Evolutionary conservation across 495 filamentous ascomycete species (phyloP).

Genomic region (Neurospora sp.): DNA sequence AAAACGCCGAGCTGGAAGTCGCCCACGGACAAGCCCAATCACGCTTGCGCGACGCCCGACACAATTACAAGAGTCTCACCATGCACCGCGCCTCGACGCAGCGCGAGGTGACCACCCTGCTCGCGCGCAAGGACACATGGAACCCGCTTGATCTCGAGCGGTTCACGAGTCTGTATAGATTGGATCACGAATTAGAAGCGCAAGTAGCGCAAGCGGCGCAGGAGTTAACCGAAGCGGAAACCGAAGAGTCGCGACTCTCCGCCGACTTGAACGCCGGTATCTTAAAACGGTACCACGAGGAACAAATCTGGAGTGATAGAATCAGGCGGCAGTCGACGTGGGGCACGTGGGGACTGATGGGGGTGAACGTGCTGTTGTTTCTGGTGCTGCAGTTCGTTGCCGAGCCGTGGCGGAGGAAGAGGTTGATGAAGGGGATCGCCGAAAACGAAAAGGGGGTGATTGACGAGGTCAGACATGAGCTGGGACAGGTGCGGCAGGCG

Average conservation of each 20-base stretch:
- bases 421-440: slow-evolving; percentile 71
- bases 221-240: slow-evolving; percentile 61
- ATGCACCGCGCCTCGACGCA: slow-evolving; percentile 73
- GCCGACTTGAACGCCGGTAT: slow-evolving; percentile 67
- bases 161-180: slow-evolving; percentile 85
- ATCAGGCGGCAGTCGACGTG: slow-evolving; percentile 93
- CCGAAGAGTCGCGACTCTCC: slow-evolving; percentile 61
- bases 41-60: slow-evolving; percentile 59
- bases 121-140: slow-evolving; percentile 93
- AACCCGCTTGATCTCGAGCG: slow-evolving; percentile 78
- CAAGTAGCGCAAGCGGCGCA: slow-evolving; percentile 67
- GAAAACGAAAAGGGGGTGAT: slow-evolving; percentile 51
- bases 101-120: slow-evolving; percentile 87
- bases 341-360: slow-evolving; percentile 98
- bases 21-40: slow-evolving; percentile 52
- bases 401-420: slow-evolving; percentile 79
- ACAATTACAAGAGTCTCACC: slow-evolving; percentile 67
- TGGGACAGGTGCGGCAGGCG: slow-evolving; percentile 14
- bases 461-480: slow-evolving; percentile 54
- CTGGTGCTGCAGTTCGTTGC: slow-evolving; percentile 83
- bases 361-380: slow-evolving; percentile 84
- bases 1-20: slow-evolving; percentile 62
- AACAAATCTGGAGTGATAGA: slow-evolving; percentile 98
- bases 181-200: slow-evolving; percentile 88
- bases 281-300: slow-evolving; percentile 88